Percentiles rank a stretch among this genome's conserved stretches.
These are phyloP conservation scores for Apiospora marii DNA, from an alignment of 2,329 filamentous ascomycete species.

Conservation along the genomic window DNA sequence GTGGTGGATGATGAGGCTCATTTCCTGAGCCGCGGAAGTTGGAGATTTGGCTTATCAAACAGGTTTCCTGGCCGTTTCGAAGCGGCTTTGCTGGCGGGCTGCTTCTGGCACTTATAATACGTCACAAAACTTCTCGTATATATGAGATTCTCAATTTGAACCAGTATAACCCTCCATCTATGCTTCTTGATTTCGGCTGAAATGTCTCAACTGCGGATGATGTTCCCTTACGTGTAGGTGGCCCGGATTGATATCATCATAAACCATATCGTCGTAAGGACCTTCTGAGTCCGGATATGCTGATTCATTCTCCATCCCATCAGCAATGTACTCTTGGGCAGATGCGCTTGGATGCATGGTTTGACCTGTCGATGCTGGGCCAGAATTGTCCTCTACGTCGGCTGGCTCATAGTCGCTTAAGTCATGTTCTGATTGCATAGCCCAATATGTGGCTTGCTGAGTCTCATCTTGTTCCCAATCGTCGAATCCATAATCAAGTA, in stretches of 20 bases:
- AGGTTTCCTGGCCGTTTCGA: slow-evolving; percentile 25
- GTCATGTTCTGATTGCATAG: not conserved
- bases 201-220: not conserved
- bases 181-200: slow-evolving; percentile 1
- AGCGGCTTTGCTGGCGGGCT: slow-evolving; percentile 36
- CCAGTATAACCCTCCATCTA: slow-evolving; percentile 28
- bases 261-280: not conserved
- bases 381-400: not conserved
- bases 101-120: slow-evolving; percentile 35
- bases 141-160: slow-evolving; percentile 28
- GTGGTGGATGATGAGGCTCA: not conserved
- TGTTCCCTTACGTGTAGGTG: too few species aligned
- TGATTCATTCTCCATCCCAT: not conserved
- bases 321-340: not conserved
- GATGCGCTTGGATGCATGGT: not conserved
- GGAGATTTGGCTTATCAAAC: slow-evolving; percentile 12
- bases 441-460: not conserved
- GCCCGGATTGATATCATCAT: not conserved
- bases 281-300: not conserved
- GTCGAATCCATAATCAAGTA: slow-evolving; percentile 13
- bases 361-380: not conserved
- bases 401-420: not conserved
- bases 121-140: slow-evolving; percentile 30
- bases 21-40: slow-evolving; percentile 18
- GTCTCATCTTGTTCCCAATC: not conserved